Evolutionary conservation across 1,284 basidiomycete genomes (phyloP), one percentile per base, ranked within the genome.

Genomic region (Marasmius fiardii): DNA sequence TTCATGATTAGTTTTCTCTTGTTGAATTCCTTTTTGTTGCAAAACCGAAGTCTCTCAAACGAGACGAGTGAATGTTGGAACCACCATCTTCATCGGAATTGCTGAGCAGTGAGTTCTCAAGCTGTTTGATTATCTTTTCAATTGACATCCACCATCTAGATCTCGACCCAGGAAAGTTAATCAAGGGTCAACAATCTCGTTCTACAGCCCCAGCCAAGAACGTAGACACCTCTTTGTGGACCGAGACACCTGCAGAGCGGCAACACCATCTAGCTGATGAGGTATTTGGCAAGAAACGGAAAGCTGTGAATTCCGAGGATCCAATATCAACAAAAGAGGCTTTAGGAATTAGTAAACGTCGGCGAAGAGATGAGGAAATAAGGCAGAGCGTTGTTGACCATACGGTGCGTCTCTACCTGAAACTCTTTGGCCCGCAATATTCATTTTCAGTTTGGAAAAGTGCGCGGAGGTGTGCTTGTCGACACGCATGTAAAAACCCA

Each of bases 31-130:
- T n/a, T n/a, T n/a, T n/a, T n/a, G 84, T 82, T 12, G 73, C 75
- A 16, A 85, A 88, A 63, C 88, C 88, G 5, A 90, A 92, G 69
- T 81, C 81, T 43, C 74, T 83, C 28, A 77, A 92, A 67, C 82
- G 95, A 53, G 92, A 95, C 33, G 93, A 95, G 68, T 97, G 94
- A 95, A 97, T 97, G 95, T 78, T 96, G 37, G 87, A 90, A 0
- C 94, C 94, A 1, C 94, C 95, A 0, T 83, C 87, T 11, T 81
- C 85, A 0, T 86, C 89, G 2, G 88, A 90, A 58, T 70, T 95
- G 12, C 74, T 93, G 12, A 79, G 81, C 48, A 86, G 91, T 92
- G 63, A 62, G 89, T 81, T 31, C 48, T 43, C n/a, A n/a, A n/a
- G n/a, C n/a, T n/a, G n/a, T n/a, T n/a, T n/a, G n/a, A 28, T 8